A percentile compares a stretch with the other conserved stretches of the same genome.
These are phyloP conservation scores for Metahyphopichia silvanorum DNA, from an alignment of 805 yeast species.

Conservation along the genomic window DNA sequence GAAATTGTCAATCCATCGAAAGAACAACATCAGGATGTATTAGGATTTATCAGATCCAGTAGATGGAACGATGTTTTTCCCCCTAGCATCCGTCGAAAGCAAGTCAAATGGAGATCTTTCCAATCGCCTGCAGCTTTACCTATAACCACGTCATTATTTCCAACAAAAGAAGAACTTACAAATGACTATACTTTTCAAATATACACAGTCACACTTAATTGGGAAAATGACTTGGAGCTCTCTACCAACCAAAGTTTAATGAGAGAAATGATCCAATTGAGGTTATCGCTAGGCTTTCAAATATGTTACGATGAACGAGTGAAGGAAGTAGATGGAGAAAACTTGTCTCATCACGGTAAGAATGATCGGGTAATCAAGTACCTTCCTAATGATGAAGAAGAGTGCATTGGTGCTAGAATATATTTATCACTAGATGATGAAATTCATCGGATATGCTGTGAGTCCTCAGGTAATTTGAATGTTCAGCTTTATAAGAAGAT, in stretches of 20 bases:
- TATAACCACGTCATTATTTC: constrained; percentile 73
- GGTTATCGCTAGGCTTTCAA: constrained; percentile 87
- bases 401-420: constrained; percentile 53
- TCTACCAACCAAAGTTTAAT: constrained; percentile 56
- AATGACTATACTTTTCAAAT: constrained; percentile 74
- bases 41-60: constrained; percentile 62
- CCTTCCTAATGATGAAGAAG: constrained; percentile 40
- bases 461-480: constrained; percentile 65
- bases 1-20: constrained; percentile 67
- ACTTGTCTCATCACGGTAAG: constrained; percentile 54
- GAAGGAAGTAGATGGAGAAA: constrained; percentile 57
- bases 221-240: constrained; percentile 50
- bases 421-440: constrained; percentile 79
- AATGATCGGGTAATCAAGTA: constrained; percentile 56
- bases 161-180: constrained; percentile 64
- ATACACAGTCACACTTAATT: constrained; percentile 73
- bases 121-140: constrained; percentile 95
- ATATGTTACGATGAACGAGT: constrained; percentile 75
- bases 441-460: constrained; percentile 79
- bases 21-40: constrained; percentile 51
- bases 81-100: constrained; percentile 55
- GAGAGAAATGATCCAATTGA: constrained; percentile 81
- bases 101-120: constrained; percentile 89
- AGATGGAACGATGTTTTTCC: constrained; percentile 94
- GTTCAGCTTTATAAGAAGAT: constrained; percentile 65